These are phyloP conservation scores for Infundibulicybe gibba DNA, from an alignment of 768 basidiomycete species.

Conservation along the genomic window DNA sequence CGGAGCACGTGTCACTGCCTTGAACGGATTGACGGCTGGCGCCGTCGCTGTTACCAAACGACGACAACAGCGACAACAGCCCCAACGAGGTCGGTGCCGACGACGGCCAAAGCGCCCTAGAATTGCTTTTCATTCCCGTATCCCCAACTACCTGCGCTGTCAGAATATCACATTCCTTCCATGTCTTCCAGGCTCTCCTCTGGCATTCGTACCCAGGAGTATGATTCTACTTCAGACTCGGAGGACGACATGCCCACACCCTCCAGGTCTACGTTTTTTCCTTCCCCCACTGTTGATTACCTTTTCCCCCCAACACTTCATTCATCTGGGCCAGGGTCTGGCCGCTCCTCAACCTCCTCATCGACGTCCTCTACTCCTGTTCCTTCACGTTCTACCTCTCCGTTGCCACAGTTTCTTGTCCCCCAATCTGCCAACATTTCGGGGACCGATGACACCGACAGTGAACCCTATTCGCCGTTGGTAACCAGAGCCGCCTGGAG, in stretches of 20 bases:
- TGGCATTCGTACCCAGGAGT: conserved; percentile 27
- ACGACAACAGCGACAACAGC: background rate
- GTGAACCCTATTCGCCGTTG: conserved; percentile 48
- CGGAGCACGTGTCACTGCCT: background rate
- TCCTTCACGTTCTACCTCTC: conserved; percentile 62
- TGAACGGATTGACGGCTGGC: background rate
- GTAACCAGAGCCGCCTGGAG: conserved; percentile 33
- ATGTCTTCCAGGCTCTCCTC: too few relatives aligned
- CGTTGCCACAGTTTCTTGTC: conserved; percentile 50
- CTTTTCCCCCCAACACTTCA: conserved; percentile 28
- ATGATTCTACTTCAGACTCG: conserved; percentile 40
- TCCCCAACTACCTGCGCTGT: background rate
- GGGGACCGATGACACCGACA: conserved; percentile 59
- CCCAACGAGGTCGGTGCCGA: conserved; percentile 1
- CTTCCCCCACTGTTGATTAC: conserved; percentile 22
- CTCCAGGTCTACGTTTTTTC: conserved; percentile 18
- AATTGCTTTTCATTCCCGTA: conserved; percentile 4
- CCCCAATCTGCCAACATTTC: conserved; percentile 36
- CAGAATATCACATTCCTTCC: background rate
- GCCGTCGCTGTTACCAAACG: too few relatives aligned
- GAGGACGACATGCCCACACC: conserved; percentile 28
- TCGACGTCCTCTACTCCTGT: conserved; percentile 48
- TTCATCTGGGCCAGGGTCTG: conserved; percentile 14
- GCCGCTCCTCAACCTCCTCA: conserved; percentile 34
- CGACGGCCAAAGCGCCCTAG: conserved; percentile 9